phyloP scores from a whole-genome alignment of 129 eudicot species.

The Pittosporum tobira region DNA sequence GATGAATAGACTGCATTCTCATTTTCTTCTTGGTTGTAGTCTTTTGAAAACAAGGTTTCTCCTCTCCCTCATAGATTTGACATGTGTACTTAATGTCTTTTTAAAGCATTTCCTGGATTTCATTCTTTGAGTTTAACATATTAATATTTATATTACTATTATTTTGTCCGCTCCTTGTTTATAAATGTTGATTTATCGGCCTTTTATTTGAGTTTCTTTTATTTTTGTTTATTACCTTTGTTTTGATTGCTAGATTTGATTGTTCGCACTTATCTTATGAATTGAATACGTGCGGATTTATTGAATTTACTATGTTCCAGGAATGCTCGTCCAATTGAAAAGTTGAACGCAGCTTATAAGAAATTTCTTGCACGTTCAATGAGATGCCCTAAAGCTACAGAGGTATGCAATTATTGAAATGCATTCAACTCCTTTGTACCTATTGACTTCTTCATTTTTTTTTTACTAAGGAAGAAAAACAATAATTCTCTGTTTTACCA shows the following conservation, averaged over 20 bases:
- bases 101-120: not conserved
- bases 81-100: not conserved
- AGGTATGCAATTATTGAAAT: slow-evolving; percentile 28
- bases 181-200: no score
- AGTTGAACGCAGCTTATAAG: slow-evolving; percentile 60
- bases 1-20: not conserved
- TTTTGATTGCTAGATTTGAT: not conserved
- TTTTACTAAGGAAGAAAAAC: not conserved
- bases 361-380: slow-evolving; percentile 71
- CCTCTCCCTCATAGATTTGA: not conserved
- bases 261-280: not conserved
- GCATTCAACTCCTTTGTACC: not conserved
- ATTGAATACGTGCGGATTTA: slow-evolving; percentile 4
- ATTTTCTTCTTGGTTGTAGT: not conserved
- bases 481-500: not conserved
- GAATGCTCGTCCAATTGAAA: slow-evolving; percentile 83
- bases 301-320: slow-evolving; percentile 23
- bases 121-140: not conserved
- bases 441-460: not conserved
- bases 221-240: not conserved
- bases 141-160: not conserved
- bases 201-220: no score
- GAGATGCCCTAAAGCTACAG: slow-evolving; percentile 48
- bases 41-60: not conserved
- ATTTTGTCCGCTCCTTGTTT: not conserved